Percentiles rank a stretch among this genome's conserved stretches.
Evolutionary conservation across 805 yeast genomes (phyloP).

Genomic region (Pichia rugopelliculosa): DNA sequence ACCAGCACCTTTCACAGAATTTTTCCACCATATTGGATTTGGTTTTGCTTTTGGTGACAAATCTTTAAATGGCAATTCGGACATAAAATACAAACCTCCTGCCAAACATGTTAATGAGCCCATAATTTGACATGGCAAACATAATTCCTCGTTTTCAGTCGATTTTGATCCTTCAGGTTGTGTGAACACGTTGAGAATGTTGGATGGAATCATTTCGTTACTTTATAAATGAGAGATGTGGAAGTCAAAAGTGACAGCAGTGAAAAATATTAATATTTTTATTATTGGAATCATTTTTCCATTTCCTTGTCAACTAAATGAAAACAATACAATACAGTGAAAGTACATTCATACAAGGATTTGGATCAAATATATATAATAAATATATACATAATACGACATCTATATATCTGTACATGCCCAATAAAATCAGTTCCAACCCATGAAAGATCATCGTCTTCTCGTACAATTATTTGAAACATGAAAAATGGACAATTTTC

Average conservation of each 20-base stretch:
- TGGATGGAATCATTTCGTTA: constrained; percentile 29
- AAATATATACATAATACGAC: too few relatives aligned
- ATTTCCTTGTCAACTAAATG: too few relatives aligned
- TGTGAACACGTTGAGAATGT: constrained; percentile 45
- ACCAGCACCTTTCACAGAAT: constrained; percentile 46
- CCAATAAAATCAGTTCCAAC: too few relatives aligned
- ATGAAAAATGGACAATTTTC: background rate
- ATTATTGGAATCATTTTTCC: too few relatives aligned
- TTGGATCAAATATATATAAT: too few relatives aligned
- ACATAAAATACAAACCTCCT: constrained; percentile 56
- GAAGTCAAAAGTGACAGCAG: background rate
- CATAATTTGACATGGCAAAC: constrained; percentile 63
- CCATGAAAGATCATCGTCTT: too few relatives aligned
- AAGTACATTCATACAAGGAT: too few relatives aligned
- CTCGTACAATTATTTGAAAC: background rate
- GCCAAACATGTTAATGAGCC: constrained; percentile 50
- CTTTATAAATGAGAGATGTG: background rate
- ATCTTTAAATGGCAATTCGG: constrained; percentile 48
- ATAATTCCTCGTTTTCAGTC: constrained; percentile 40
- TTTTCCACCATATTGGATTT: constrained; percentile 59
- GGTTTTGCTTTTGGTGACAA: constrained; percentile 25
- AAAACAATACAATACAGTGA: too few relatives aligned
- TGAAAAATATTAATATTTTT: too few relatives aligned
- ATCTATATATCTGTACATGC: too few relatives aligned
- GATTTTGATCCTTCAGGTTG: constrained; percentile 39